Base-by-base conservation (phyloP, 2,329 filamentous ascomycete genomes). In the Diaporthe citriasiana region DNA sequence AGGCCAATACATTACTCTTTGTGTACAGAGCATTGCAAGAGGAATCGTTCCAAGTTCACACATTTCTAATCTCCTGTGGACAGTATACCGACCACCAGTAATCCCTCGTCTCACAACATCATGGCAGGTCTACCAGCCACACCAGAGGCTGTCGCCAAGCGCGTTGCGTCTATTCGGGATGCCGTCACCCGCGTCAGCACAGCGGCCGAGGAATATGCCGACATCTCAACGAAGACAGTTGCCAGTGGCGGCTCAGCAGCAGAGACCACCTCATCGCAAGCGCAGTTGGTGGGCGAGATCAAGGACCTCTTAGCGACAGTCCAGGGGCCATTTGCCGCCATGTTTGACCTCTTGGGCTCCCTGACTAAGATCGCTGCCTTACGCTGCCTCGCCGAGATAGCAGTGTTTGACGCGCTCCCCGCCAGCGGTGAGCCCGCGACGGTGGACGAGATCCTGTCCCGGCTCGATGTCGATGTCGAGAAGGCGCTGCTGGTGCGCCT, bases 401-500 rank as follows among this genome's bases (percentile, higher is more conserved):
- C 45, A 1, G 56, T 63, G 8, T 63, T 71, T 25, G 2, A 35
- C 0, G 33, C 57, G 25, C 33, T 63, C n/a, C n/a, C 45, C 45
- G 22, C 56, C 33, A 40, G 57, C 25, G 69, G 69, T 5, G 40
- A 50, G n/a, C 69, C 69, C n/a, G 57, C 53, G n/a, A 63, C 56
- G n/a, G 69, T 59, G 33, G 69, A 71, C n/a, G 69, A 50, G 22
- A 38, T 71, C 42, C 17, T 71, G n/a, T 40, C n/a, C 13, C 33
- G 33, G 3, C 45, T 71, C n/a, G 19, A 27, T 1, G 55, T 9
- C 19, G 56, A 42, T n/a, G 45, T 71, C n/a, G 69, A 71, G 56
- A 71, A 42, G 69, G 69, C 56, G 1, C 69, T 71, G 6, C 69
- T 71, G 17, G 35, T 71, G 56, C 69, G 69, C 56, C 56, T 71